Base-by-base conservation (phyloP, 768 basidiomycete species). In the Hirschioporus abietinus region DNA sequence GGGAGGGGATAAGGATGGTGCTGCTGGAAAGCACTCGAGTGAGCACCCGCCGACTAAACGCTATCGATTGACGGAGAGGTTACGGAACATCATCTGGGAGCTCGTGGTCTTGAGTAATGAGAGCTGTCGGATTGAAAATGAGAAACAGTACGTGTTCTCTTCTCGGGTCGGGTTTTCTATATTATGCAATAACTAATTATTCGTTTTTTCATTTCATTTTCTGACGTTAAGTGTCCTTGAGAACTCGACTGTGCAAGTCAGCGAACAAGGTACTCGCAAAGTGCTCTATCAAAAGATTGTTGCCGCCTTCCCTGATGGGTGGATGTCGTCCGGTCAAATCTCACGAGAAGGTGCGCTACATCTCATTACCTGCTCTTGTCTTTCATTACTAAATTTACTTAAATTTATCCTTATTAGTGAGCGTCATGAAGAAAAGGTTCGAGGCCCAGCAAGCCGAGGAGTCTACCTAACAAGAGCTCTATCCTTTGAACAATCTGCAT, bases 241-340 rank as follows among this genome's bases (percentile, higher is more conserved):
- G 71, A 87, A 86, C 1, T 86, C 83, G 24, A 86, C 87, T 58
- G 81, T 88, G 57, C 84, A 86, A 72, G 87, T 94, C 7, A 92
- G 91, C 71, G 90, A 92, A 70, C 93, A 95, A 76, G 91, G 90
- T 0, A 76, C 88, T 70, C 80, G 93, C 64, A 96, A 95, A 80
- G 78, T 81, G 7, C 76, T 95, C 8, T 96, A 95, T 77, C 88
- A 93, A 74, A 91, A 88, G 87, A 92, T 95, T 66, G 89, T 93
- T 0, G 83, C 82, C n/a, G 86, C 86, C 1, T 95, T 92, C 76
- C 93, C 92, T 0, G 81, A 88, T 0, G 91, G 91, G 15, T 95
- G 93, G 93, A 86, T 94, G 79, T 87, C 88, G 30, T 92, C 91
- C 1, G 90, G 92, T 2, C 90, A 92, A 75, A 91, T 95, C 67